phyloP scores from a whole-genome alignment of 1,284 basidiomycete genomes.

The Ustilago hordei region DNA sequence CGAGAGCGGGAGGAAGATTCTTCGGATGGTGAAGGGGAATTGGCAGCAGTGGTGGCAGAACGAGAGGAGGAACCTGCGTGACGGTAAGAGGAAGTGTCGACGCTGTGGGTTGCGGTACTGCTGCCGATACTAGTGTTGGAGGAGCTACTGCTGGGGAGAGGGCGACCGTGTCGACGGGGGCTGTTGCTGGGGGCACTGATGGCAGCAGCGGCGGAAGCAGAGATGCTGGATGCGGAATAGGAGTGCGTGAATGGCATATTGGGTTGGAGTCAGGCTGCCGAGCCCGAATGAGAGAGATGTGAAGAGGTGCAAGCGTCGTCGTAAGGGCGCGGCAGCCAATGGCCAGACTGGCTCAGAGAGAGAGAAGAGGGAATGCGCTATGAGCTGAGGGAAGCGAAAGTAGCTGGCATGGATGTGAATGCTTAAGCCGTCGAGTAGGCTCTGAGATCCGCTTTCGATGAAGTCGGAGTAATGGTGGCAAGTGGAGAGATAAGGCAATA shows the following conservation, averaged over 20 bases:
- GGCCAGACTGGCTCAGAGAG: neutral
- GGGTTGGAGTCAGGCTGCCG: neutral
- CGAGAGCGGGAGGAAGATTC: slow-evolving; percentile 21
- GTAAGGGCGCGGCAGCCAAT: neutral
- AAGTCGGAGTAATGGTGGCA: neutral
- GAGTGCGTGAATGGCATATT: slow-evolving; percentile 6
- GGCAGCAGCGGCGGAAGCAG: slow-evolving; percentile 3
- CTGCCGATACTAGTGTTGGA: slow-evolving; percentile 6
- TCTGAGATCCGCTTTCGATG: neutral
- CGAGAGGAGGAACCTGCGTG: slow-evolving; percentile 7
- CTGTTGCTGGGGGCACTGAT: neutral
- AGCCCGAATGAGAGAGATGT: neutral
- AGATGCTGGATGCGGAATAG: neutral
- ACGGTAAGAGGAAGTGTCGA: slow-evolving; percentile 13
- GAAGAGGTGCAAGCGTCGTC: slow-evolving; percentile 2
- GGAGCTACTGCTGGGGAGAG: neutral
- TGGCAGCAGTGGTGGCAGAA: slow-evolving; percentile 4
- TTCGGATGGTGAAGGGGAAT: slow-evolving; percentile 11
- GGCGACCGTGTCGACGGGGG: neutral
- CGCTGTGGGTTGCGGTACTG: neutral
- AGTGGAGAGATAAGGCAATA: neutral
- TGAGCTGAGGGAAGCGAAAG: neutral
- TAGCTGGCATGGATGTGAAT: neutral
- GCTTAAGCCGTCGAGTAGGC: neutral
- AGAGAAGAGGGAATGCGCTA: neutral